phyloP scores from a whole-genome alignment of 192 early-diverging fungal species.

The Coemansia sp. region DNA sequence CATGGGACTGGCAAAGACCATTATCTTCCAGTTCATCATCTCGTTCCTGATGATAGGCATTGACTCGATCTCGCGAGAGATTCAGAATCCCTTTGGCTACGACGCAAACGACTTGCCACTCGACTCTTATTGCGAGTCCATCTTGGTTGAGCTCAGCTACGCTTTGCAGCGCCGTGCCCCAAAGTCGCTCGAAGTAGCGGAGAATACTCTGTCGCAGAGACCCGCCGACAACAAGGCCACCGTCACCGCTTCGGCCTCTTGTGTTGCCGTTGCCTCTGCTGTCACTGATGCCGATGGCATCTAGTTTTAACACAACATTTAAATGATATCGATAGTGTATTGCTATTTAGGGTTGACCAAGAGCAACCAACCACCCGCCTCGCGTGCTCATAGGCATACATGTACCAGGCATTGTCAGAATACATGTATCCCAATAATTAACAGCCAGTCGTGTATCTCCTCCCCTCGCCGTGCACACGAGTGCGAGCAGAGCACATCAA shows the following conservation, averaged over 20 bases:
- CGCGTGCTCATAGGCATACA: no score
- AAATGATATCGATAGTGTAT: no score
- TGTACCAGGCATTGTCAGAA: no score
- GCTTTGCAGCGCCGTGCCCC: slow-evolving; percentile 34
- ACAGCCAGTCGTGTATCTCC: neutral
- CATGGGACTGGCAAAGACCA: slow-evolving; percentile 61
- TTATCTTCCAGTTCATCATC: slow-evolving; percentile 69
- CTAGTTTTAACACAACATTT: neutral
- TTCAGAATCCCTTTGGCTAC: slow-evolving; percentile 92
- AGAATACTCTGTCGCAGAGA: slow-evolving; percentile 26
- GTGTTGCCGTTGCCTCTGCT: slow-evolving; percentile 13
- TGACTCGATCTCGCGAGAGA: slow-evolving; percentile 82
- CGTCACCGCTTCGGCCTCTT: neutral
- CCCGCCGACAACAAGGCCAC: neutral
- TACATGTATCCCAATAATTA: no score
- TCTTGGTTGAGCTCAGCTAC: slow-evolving; percentile 47
- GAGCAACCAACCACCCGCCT: no score
- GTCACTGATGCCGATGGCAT: neutral
- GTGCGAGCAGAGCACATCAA: neutral
- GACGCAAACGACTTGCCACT: slow-evolving; percentile 76
- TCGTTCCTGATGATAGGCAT: slow-evolving; percentile 85
- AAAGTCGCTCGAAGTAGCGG: slow-evolving; percentile 21
- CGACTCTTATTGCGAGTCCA: slow-evolving; percentile 60
- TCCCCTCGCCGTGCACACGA: neutral
- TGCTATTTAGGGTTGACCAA: no score